These are phyloP conservation scores for Sporodiniella umbellata DNA, from an alignment of 371 early-diverging fungal species.

Conservation along the genomic window DNA sequence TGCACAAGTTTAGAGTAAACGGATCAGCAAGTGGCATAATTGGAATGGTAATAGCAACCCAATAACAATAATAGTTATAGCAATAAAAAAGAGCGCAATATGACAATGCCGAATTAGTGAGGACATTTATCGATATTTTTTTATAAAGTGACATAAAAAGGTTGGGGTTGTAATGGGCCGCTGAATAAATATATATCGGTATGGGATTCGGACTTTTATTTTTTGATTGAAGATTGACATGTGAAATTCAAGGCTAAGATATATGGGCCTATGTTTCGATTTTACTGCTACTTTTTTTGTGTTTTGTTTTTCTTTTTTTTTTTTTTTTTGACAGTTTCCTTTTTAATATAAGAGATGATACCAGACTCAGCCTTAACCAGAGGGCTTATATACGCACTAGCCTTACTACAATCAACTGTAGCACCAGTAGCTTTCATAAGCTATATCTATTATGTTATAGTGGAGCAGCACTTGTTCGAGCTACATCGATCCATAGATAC, in stretches of 20 bases:
- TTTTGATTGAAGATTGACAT: neutral
- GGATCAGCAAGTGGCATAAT: neutral
- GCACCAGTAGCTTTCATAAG: conserved; percentile 48
- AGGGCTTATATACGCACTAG: conserved; percentile 26
- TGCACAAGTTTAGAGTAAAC: too few relatives aligned
- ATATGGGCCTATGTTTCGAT: too few relatives aligned
- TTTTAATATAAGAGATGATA: conserved; percentile 20
- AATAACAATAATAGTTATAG: too few relatives aligned
- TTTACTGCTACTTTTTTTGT: neutral
- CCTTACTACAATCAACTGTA: conserved; percentile 39
- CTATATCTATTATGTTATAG: conserved; percentile 44
- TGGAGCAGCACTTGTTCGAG: conserved; percentile 36
- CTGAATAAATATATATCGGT: neutral
- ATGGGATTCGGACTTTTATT: neutral
- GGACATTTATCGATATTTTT: too few relatives aligned
- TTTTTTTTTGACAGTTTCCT: neutral
- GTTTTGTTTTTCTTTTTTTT: conserved; percentile 4
- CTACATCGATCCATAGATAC: conserved; percentile 28
- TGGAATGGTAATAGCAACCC: too few relatives aligned
- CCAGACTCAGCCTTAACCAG: conserved; percentile 32
- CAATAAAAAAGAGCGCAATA: too few relatives aligned
- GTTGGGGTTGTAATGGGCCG: too few relatives aligned
- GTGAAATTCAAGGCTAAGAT: neutral
- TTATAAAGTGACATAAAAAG: too few relatives aligned
- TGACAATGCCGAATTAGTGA: neutral